phyloP scores from a whole-genome alignment of 83 land plant genomes.

The Picea abies region DNA sequence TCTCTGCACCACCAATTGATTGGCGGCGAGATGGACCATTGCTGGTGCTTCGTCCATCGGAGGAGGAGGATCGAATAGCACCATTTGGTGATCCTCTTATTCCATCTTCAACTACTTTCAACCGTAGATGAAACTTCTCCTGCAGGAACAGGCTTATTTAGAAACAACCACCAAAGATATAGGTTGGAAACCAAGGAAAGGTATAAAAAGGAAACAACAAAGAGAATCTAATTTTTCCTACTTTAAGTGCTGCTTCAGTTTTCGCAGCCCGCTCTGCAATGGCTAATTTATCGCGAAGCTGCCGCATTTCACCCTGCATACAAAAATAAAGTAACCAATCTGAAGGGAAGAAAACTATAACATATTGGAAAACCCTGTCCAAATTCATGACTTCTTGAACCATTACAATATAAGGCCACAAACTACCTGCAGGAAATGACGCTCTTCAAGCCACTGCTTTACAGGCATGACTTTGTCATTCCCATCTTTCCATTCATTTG shows the following conservation, averaged over 20 bases:
- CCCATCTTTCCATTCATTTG: slow-evolving; percentile 91
- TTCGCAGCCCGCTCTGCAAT: slow-evolving; percentile 83
- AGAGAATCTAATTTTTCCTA: slow-evolving; percentile 17
- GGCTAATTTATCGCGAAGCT: slow-evolving; percentile 90
- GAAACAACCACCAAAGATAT: neutral
- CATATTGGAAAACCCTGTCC: neutral
- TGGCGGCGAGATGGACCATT: slow-evolving; percentile 72
- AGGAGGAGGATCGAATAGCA: slow-evolving; percentile 30
- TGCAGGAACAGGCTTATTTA: slow-evolving; percentile 21
- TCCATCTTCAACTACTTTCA: slow-evolving; percentile 86
- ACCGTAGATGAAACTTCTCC: slow-evolving; percentile 69
- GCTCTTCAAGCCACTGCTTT: slow-evolving; percentile 94
- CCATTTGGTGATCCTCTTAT: slow-evolving; percentile 52
- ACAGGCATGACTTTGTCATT: slow-evolving; percentile 99
- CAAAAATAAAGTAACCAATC: neutral
- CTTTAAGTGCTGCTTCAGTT: slow-evolving; percentile 89
- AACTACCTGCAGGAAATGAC: slow-evolving; percentile 76
- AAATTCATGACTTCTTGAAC: neutral
- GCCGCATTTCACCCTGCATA: slow-evolving; percentile 96
- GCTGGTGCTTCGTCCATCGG: slow-evolving; percentile 42
- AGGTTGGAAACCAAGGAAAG: neutral
- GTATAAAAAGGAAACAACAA: neutral
- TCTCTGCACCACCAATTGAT: slow-evolving; percentile 76
- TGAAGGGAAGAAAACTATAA: neutral
- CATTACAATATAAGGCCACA: neutral